Base-by-base conservation (phyloP, 2,329 filamentous ascomycete genomes). In the Curvularia sp. region DNA sequence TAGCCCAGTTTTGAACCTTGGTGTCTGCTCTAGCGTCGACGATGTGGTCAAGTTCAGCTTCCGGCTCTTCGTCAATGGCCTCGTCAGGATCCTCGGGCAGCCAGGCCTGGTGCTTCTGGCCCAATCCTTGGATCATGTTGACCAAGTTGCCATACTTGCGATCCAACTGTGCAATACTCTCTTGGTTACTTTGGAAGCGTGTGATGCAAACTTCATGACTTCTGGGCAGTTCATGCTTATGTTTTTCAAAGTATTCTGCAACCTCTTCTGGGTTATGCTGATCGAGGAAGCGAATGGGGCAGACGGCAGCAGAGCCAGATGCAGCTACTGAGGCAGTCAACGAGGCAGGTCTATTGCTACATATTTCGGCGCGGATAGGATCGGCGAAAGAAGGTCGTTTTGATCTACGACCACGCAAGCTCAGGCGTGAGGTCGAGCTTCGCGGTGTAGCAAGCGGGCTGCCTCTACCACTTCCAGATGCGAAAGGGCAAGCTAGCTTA, bases 231-330 rank as follows among this genome's bases (percentile, higher is more conserved):
- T 97, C 91, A 78, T 98, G 93, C 77, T 97, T 97, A 80, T 97
- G 93, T 51, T 89, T 93, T 76, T 97, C 92, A 71, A 98, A 92
- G 76, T 97, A 98, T 71, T 90, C 87, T 13, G 94, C 94, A 61
- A 98, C 89, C 74, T 97, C 93, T 79, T 97, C 92, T 1, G 94
- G 92, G 2, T 92, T 93, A 73, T 97, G 93, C 75, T 96, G 89
- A 77, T 97, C 90, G 73, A 97, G 82, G 79, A 90, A 97, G 47
- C 94, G 90, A 59, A 98, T 98, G 2, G 94, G 94, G 77, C 94
- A 98, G 73, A 92, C 92, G 55, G 86, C 79, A n/a, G 71, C 76
- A 41, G 77, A 77, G 3, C 74, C 74, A 41, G 71, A 72, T 19
- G 67, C 60, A 30, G 74, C 71, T 43, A 82, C 64, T 27, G 73